Conservation (phyloP, 2,329 filamentous ascomycete genomes). For the Epicoccum nigrum region DNA sequence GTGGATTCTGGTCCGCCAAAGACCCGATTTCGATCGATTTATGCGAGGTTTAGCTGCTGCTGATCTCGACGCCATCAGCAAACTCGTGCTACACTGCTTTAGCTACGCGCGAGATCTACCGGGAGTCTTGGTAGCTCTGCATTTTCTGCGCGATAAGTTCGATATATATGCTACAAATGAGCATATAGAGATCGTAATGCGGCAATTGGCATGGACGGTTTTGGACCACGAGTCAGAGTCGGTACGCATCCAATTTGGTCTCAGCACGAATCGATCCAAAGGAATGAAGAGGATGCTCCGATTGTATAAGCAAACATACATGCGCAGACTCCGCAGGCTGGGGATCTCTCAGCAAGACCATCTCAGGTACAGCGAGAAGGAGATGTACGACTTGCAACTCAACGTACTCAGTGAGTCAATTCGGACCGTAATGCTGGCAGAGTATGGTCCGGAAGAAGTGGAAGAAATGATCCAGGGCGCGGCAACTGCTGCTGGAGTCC, state of each 20-base stretch:
- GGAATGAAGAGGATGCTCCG: slow-evolving; percentile 14
- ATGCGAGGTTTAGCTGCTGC: slow-evolving; percentile 31
- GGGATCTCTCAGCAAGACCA: slow-evolving; percentile 19
- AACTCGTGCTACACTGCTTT: slow-evolving; percentile 45
- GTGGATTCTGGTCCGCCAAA: slow-evolving; percentile 33
- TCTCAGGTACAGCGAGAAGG: slow-evolving; percentile 23
- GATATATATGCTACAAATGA: slow-evolving; percentile 35
- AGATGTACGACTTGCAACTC: slow-evolving; percentile 33
- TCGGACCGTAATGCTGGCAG: slow-evolving; percentile 34
- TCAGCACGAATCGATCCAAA: slow-evolving; percentile 19
- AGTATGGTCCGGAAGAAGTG: slow-evolving; percentile 28
- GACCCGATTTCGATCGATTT: slow-evolving; percentile 37
- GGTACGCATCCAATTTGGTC: slow-evolving; percentile 22
- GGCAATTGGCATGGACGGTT: slow-evolving; percentile 40
- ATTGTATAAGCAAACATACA: slow-evolving; percentile 29
- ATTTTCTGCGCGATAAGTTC: slow-evolving; percentile 35
- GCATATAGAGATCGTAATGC: slow-evolving; percentile 28
- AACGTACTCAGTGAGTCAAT: slow-evolving; percentile 43
- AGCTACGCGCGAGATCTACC: slow-evolving; percentile 40
- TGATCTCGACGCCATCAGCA: slow-evolving; percentile 31
- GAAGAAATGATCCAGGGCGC: slow-evolving; percentile 41
- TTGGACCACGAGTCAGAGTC: slow-evolving; percentile 15
- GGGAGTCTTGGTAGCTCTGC: slow-evolving; percentile 45
- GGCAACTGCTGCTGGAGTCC: slow-evolving; percentile 32
- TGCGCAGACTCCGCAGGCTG: slow-evolving; percentile 28